Evolutionary conservation across 2,329 filamentous ascomycete genomes (phyloP), one percentile per base, ranked within the genome.

Genomic region (Fusarium liriodendri): DNA sequence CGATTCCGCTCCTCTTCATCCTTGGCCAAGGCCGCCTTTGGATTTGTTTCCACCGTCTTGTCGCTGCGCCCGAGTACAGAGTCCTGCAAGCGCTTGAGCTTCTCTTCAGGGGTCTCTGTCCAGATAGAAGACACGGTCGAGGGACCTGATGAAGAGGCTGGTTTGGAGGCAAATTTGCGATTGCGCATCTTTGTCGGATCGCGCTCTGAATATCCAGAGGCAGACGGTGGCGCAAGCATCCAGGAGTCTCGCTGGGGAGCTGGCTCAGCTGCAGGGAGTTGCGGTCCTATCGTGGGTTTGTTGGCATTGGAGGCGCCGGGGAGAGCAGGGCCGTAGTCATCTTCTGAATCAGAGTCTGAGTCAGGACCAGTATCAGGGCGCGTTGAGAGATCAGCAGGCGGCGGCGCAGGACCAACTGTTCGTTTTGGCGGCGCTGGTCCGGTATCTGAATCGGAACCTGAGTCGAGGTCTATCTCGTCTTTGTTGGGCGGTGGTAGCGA

Each of bases 61-160:
- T 84, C 83, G 20, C 84, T 84, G 4, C 95, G 90, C 0, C 95
- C 95, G 76, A 98, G 89, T 13, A 97, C 93, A 62, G 97, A 91
- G 80, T 97, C 91, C 76, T 93, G 92, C 25, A 98, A 84, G 42
- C 94, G 89, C 82, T 93, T 92, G 67, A 94, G 90, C 82, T 97
- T 97, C 83, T 98, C 90, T 80, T 96, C 94, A 0, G 95, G 94
- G 10, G 95, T 98, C 82, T 98, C 96, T 1, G 94, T 95, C 96
- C 96, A 98, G 50, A 96, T 90, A 25, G 90, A 91, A 79, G 89
- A 89, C 54, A 94, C 87, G 6, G 80, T 82, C 11, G 78, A 71
- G 11, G 75, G 76, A 11, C 77, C 70, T 0, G 76, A 63, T 1
- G 80, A 77, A 5, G 80, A 79, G 4, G 84, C 81, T 14, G 85